Evolutionary conservation across 2,329 filamentous ascomycete genomes (phyloP).

Genomic region (Leptosphaerulina australis): DNA sequence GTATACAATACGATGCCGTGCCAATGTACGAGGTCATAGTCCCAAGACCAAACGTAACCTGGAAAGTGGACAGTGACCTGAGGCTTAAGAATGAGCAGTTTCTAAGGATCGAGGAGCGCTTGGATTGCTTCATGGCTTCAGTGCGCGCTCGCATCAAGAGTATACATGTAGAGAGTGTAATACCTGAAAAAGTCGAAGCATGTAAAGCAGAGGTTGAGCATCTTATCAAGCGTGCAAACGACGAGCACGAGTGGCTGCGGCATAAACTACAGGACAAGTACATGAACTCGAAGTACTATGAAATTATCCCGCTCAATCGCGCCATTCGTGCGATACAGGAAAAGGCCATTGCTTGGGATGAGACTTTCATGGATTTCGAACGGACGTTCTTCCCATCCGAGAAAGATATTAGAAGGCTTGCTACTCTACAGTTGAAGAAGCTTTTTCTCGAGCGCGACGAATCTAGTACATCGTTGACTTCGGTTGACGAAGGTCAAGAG

Average conservation of each 20-base stretch:
- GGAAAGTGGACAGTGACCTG: constrained; percentile 96
- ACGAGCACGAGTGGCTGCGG: constrained; percentile 77
- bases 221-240: constrained; percentile 77
- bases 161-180: constrained; percentile 89
- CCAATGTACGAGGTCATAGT: constrained; percentile 94
- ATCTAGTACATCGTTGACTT: constrained; percentile 74
- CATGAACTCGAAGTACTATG: constrained; percentile 92
- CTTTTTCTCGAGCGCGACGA: constrained; percentile 89
- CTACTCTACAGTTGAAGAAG: constrained; percentile 89
- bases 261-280: constrained; percentile 87
- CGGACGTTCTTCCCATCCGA: constrained; percentile 90
- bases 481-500: constrained; percentile 70
- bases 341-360: constrained; percentile 92
- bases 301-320: constrained; percentile 90
- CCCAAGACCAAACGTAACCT: constrained; percentile 85
- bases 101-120: constrained; percentile 76
- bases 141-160: constrained; percentile 82
- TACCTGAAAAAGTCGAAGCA: constrained; percentile 82
- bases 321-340: constrained; percentile 90
- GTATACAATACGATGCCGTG: constrained; percentile 91
- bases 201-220: constrained; percentile 83
- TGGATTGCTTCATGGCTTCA: constrained; percentile 85
- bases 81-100: constrained; percentile 93
- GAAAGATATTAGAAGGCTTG: constrained; percentile 91
- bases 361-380: constrained; percentile 87